Base-by-base conservation (phyloP, 495 filamentous ascomycete species). In the Aspergillus nidulans region DNA sequence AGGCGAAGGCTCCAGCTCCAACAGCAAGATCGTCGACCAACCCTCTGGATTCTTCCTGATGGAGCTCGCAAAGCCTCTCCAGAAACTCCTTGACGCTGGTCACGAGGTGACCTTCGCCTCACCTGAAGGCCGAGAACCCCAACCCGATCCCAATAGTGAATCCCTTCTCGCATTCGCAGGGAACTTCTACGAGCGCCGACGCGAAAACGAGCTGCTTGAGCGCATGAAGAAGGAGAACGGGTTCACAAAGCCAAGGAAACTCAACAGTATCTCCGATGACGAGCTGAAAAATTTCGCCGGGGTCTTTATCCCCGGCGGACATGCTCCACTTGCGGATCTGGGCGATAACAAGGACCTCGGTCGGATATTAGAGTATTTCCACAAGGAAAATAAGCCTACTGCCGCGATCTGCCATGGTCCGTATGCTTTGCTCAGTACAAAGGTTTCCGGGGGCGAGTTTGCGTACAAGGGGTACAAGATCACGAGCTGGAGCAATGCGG, bases 41-140 rank as follows among this genome's bases (percentile, higher is more conserved):
- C 69, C 68, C 5, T 66, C 70, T 3, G 74, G 74, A 2, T 75
- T 72, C 60, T 76, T 77, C 65, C 67, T 77, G 12, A 71, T 70
- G 52, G 74, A 77, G 51, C 69, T 76, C 30, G 69, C 73, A 18
- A 71, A 73, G 49, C 74, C 73, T 0, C 64, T 77, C 0, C 56
- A 63, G 13, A 62, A 65, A 15, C 58, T 77, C 26, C 71, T 77
- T 40, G 65, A 69, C 10, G 59, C 63, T 25, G 67, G 66, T 15
- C 71, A 70, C 43, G 61, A 70, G 47, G 60, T 73, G 4, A 73
- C 69, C 32, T 76, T 76, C 52, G 71, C 71, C 15, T 67, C 65
- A 0, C 70, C 73, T 0, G 55, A 64, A 16, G 74, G 71, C 23
- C 43, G 61, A 26, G 61, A 69, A 40, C 72, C 74, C 0, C 52